Conservation (phyloP, 2,329 filamentous ascomycete genomes). For the Calonectria honghensis region DNA sequence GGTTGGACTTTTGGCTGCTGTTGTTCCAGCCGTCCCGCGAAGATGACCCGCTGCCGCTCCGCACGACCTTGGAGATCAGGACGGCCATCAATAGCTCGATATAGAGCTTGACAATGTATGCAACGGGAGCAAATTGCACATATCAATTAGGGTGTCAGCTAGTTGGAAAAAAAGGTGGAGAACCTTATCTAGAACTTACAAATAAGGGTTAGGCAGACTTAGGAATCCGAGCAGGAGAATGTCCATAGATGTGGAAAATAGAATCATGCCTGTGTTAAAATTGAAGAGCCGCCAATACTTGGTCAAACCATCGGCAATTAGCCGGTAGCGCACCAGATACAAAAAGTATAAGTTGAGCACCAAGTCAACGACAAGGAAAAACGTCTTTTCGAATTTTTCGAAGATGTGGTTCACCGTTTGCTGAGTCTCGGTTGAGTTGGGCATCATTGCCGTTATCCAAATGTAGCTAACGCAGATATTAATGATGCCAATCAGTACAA, state of each 20-base stretch:
- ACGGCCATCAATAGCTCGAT: conserved; percentile 73
- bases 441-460: conserved; percentile 58
- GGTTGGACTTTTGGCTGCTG: conserved; percentile 40
- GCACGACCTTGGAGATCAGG: conserved; percentile 65
- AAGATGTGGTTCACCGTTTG: conserved; percentile 45
- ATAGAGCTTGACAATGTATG: conserved; percentile 71
- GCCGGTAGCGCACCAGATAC: conserved; percentile 64
- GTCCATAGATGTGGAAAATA: conserved; percentile 70
- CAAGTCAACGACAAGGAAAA: conserved; percentile 70
- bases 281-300: conserved; percentile 71
- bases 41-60: background rate
- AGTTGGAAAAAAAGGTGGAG: background rate
- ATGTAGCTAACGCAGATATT: conserved; percentile 64
- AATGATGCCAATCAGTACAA: conserved; percentile 58
- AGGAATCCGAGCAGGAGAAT: conserved; percentile 53
- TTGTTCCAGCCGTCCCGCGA: conserved; percentile 34
- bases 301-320: conserved; percentile 67
- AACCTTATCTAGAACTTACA: conserved; percentile 30
- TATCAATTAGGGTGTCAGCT: conserved; percentile 49
- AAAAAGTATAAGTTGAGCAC: conserved; percentile 71
- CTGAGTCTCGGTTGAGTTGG: no score
- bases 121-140: conserved; percentile 70
- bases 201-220: conserved; percentile 45
- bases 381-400: conserved; percentile 62
- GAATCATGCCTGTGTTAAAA: conserved; percentile 69